A percentile compares a stretch with the other conserved stretches of the same genome.
Conservation (phyloP, 148 eudicot species). For the Amaranthus cruentus region DNA sequence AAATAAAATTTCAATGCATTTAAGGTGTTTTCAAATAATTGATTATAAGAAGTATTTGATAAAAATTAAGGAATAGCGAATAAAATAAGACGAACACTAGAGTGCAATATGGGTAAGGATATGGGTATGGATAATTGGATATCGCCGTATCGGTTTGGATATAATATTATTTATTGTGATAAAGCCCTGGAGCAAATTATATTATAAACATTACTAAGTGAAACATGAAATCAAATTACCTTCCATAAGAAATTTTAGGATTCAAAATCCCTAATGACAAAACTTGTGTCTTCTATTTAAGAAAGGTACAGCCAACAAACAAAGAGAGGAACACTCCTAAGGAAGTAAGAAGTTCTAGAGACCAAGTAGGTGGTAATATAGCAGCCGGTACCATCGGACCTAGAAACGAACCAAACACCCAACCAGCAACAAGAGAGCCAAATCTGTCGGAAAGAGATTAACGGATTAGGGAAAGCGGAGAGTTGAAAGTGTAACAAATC, state of each 20-base stretch:
- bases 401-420: constrained; percentile 73
- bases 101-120: too few species aligned
- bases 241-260: not conserved
- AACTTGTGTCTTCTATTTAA: constrained; percentile 40
- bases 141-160: too few species aligned
- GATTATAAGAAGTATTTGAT: too few species aligned
- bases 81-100: too few species aligned
- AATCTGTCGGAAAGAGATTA: constrained; percentile 40
- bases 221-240: constrained; percentile 6
- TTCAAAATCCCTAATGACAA: not conserved
- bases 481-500: not conserved
- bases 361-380: constrained; percentile 69
- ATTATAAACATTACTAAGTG: not conserved
- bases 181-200: too few species aligned
- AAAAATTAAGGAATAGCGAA: too few species aligned
- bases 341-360: constrained; percentile 82
- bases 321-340: constrained; percentile 54
- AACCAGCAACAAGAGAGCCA: constrained; percentile 82
- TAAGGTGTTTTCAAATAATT: too few species aligned
- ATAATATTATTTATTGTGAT: too few species aligned
- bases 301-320: constrained; percentile 87
- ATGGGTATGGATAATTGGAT: too few species aligned
- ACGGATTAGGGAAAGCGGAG: not conserved
- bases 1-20: too few species aligned
- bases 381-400: constrained; percentile 70